Base-by-base conservation (phyloP, 208 protist genomes). In the Trypanosoma avium region DNA sequence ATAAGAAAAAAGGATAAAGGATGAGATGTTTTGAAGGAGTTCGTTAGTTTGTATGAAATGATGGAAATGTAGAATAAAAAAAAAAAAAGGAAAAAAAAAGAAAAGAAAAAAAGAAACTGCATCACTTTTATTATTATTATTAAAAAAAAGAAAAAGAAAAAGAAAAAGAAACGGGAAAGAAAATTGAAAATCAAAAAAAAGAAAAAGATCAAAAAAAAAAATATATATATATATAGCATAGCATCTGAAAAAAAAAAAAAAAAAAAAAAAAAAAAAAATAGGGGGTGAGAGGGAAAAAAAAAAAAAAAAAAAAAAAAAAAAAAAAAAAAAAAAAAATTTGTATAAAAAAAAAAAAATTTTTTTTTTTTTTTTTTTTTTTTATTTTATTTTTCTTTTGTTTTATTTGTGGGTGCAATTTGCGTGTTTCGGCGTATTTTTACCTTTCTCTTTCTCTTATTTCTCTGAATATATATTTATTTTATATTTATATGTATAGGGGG, bases 301-400 rank as follows among this genome's bases (percentile, higher is more conserved):
- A 17, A 59, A 43, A 21, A 32, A 26, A 61, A 55, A 15, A 38
- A 29, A 46, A 38, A 48, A 21, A 33, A 68, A 68, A 35, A 35
- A 45, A 15, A 10, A 40, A 24, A 30, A 10, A 54, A 30, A 26
- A 47, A 22, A 33, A 57, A n/a, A 12, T 22, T 7, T 24, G 19
- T 45, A 49, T 10, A 48, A 32, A 30, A 47, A 36, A 40, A 43
- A 22, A 67, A 42, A 50, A 50, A n/a, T 7, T 58, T 59, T 27
- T 56, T 50, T 60, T 38, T 62, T 64, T 67, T 15, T 35, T 59
- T 19, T 45, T 19, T 59, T 32, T 65, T 24, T 70, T 13, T 64
- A 21, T 60, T 57, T 70, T 40, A 36, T 43, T 8, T 35, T 62
- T 54, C 19, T 54, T 62, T 54, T 46, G 46, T 48, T 61, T 30